Evolutionary conservation across 495 filamentous ascomycete genomes (phyloP), one percentile per base, ranked within the genome.

Genomic region (Cairneyella variabilis): DNA sequence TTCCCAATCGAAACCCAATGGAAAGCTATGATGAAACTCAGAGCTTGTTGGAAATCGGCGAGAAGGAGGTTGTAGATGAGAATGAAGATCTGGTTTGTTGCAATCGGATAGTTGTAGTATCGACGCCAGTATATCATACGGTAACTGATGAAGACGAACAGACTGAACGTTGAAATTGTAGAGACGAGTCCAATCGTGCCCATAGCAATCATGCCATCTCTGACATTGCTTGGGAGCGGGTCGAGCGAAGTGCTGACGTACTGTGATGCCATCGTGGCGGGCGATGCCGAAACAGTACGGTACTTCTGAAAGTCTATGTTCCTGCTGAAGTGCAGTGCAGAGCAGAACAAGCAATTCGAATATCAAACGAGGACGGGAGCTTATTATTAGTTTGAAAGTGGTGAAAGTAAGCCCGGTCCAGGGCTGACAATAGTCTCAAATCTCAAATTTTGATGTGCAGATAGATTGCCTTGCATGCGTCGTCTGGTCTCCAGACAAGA

Each of bases 1-100:
- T 70, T 69, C 37, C 77, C 64, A 7, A 72, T 57, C 0, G 64
- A 46, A 6, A 77, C 67, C 83, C 83, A 85, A 61, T 80, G 73
- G 43, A 80, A 66, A 32, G 73, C 77, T 41, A 85, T 71, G 21
- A 83, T 50, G 54, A 84, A 85, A 7, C 76, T 76, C 3, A 83
- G 60, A 0, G 78, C 72, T 66, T 85, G 83, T 54, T 79, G 73
- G 23, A 84, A 67, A 63, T 85, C 83, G 14, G 83, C 83, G 22
- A 84, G 58, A 6, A 86, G 67, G 17, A 86, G 74, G 58, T 85
- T 84, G 61, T 78, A 83, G 22, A 85, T 84, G 2, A 86, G 70
- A n/a, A 85, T 53, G 30, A 86, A 71, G 39, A 78, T 81, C 58
- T 86, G 82, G 56, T 85, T 84, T 67, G 78, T 79, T 57, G 71